phyloP scores from a whole-genome alignment of 257 asterid genomes.

The Jasminum sambac region DNA sequence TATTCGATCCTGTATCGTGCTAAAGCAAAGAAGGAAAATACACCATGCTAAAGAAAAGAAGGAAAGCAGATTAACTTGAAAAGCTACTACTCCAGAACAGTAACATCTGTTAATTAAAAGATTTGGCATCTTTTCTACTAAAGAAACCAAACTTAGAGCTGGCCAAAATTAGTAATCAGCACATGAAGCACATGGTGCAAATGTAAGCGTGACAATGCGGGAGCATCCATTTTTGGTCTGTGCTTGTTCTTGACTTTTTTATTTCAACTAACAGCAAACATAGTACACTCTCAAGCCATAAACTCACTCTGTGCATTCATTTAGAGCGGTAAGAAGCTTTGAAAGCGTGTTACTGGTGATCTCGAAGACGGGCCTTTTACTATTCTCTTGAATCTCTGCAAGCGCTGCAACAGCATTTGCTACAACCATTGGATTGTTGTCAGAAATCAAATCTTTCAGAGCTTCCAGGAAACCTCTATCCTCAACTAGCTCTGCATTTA shows the following conservation, averaged over 20 bases:
- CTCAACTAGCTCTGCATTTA: slow-evolving; percentile 97
- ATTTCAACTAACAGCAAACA: slow-evolving; percentile 18
- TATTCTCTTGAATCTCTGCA: slow-evolving; percentile 96
- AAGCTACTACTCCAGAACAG: not conserved
- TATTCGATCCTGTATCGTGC: not conserved
- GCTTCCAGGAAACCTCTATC: slow-evolving; percentile 98
- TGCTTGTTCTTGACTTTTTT: not conserved
- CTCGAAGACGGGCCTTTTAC: slow-evolving; percentile 87
- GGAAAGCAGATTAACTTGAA: not conserved
- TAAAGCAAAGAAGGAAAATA: no score
- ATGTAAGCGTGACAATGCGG: slow-evolving; percentile 14
- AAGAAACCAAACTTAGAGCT: not conserved
- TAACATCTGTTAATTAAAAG: slow-evolving; percentile 2
- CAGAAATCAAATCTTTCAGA: slow-evolving; percentile 96
- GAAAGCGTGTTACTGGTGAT: slow-evolving; percentile 88
- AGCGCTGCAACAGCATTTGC: slow-evolving; percentile 99
- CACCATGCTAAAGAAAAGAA: no score
- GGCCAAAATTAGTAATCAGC: not conserved
- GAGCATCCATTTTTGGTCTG: not conserved
- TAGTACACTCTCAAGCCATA: not conserved
- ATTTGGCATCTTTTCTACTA: not conserved
- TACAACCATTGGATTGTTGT: slow-evolving; percentile 99
- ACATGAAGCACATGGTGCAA: not conserved
- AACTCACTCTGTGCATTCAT: slow-evolving; percentile 99
- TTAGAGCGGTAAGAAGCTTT: slow-evolving; percentile 97